A percentile compares a stretch with the other conserved stretches of the same genome.
phyloP scores from a whole-genome alignment of 345 rosid species.

The Salix suchowensis region DNA sequence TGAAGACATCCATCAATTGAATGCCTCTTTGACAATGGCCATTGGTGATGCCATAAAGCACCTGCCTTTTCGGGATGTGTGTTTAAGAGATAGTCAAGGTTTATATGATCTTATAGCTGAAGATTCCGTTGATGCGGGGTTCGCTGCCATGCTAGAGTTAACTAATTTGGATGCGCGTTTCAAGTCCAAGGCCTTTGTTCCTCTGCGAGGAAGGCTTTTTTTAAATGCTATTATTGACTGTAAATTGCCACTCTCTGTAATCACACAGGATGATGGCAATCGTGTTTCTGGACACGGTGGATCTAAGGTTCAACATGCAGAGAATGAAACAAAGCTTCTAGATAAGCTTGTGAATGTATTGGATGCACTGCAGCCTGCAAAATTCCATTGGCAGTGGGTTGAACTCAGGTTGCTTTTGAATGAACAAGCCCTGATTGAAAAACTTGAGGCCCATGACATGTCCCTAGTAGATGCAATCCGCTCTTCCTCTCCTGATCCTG shows the following conservation, averaged over 20 bases:
- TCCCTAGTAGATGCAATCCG: conserved; percentile 72
- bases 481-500: conserved; percentile 61
- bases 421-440: conserved; percentile 87
- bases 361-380: conserved; percentile 89
- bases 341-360: conserved; percentile 77
- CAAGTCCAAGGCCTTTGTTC: conserved; percentile 72
- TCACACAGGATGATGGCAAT: conserved; percentile 49
- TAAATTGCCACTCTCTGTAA: conserved; percentile 47
- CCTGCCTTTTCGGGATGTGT: conserved; percentile 83
- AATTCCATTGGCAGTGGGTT: conserved; percentile 99
- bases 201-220: conserved; percentile 90
- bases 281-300: conserved; percentile 49
- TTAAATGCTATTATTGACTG: conserved; percentile 82
- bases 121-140: conserved; percentile 82
- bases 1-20: conserved; percentile 77
- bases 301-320: conserved; percentile 43
- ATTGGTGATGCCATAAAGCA: conserved; percentile 74
- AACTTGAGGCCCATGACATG: conserved; percentile 66
- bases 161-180: conserved; percentile 64
- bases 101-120: conserved; percentile 81
- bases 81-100: conserved; percentile 74
- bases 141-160: conserved; percentile 63
- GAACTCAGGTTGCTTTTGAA: conserved; percentile 95
- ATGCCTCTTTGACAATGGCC: conserved; percentile 71
- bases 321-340: conserved; percentile 60